Base-by-base conservation (phyloP, 169 alveolate species). In the Cryptosporidium felis region DNA sequence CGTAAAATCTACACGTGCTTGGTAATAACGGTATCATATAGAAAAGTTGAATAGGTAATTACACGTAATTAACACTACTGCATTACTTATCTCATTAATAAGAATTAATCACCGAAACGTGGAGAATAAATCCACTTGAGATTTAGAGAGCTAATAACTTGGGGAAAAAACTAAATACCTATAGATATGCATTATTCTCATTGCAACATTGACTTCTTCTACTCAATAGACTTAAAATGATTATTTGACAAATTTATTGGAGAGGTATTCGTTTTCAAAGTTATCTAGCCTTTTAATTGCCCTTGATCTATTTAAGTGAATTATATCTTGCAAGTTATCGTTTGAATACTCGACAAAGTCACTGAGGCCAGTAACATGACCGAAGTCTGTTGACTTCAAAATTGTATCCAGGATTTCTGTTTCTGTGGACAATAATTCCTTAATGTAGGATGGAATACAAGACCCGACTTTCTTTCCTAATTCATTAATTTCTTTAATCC, bases 261-360 rank as follows among this genome's bases (percentile, higher is more conserved):
- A n/a, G 14, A 28, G 9, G 26, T 12, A 63, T n/a, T 45, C 60
- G 5, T 45, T 63, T 53, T 74, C 85, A 47, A 56, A 40, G 16
- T 14, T 14, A 56, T 74, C 58, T 21, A 74, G 56, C 56, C 58
- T 74, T 8, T 74, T 74, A 16, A 74, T 44, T 16, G 85, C 85
- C 21, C 56, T 49, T 26, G 26, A 18, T 56, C 46, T 74, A 8
- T 23, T 74, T 36, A 49, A 49, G 34, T 36, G 18, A 4, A 53
- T 34, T 12, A 74, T 53, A 74, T 74, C 85, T 18, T 21, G 2
- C 14, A 41, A 28, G 16, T 74, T 61, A 34, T 74, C 85, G 16
- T 53, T 56, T 12, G 65, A 40, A 74, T 74, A 74, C 28, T 74
- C 85, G 10, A 74, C 74, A 74, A 74, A 74, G 8, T 67, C 42